These are phyloP conservation scores for Neurospora sp. DNA, from an alignment of 495 filamentous ascomycete species.

Conservation along the genomic window DNA sequence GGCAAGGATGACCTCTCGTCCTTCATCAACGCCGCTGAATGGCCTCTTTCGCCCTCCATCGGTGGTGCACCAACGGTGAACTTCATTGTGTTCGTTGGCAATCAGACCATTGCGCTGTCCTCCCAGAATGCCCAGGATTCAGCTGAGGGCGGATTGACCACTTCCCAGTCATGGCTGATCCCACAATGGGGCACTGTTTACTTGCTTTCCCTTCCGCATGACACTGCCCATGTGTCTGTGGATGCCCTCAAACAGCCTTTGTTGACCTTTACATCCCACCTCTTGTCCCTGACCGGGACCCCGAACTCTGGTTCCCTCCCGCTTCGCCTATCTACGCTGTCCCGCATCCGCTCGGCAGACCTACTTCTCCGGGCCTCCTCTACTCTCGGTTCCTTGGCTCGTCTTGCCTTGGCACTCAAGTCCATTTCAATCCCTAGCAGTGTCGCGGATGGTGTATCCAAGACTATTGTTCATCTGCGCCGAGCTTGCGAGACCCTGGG, in stretches of 20 bases:
- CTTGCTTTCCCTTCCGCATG: constrained; percentile 55
- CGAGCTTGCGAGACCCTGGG: constrained; percentile 65
- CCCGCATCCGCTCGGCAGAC: constrained; percentile 74
- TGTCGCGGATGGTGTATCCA: constrained; percentile 76
- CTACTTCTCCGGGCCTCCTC: constrained; percentile 84
- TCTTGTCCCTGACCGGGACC: constrained; percentile 79
- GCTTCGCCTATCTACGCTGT: constrained; percentile 72
- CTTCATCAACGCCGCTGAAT: constrained; percentile 96
- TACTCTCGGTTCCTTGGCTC: constrained; percentile 84
- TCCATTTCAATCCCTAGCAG: constrained; percentile 83
- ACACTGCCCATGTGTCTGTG: constrained; percentile 24
- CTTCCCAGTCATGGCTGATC: constrained; percentile 83
- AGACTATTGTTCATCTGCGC: constrained; percentile 65
- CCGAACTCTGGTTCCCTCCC: constrained; percentile 72
- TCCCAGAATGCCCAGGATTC: constrained; percentile 21
- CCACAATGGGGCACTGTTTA: constrained; percentile 95
- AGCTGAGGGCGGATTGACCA: constrained; percentile 45
- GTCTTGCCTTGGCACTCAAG: constrained; percentile 72
- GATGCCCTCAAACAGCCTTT: constrained; percentile 67
- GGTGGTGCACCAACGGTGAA: constrained; percentile 89
- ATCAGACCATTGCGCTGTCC: constrained; percentile 33
- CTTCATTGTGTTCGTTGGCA: constrained; percentile 77
- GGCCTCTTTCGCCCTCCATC: constrained; percentile 91
- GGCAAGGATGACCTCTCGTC: constrained; percentile 81
- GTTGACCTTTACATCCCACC: constrained; percentile 83